Conservation (phyloP, 495 filamentous ascomycete genomes). For the Astrocystis sublimbata region DNA sequence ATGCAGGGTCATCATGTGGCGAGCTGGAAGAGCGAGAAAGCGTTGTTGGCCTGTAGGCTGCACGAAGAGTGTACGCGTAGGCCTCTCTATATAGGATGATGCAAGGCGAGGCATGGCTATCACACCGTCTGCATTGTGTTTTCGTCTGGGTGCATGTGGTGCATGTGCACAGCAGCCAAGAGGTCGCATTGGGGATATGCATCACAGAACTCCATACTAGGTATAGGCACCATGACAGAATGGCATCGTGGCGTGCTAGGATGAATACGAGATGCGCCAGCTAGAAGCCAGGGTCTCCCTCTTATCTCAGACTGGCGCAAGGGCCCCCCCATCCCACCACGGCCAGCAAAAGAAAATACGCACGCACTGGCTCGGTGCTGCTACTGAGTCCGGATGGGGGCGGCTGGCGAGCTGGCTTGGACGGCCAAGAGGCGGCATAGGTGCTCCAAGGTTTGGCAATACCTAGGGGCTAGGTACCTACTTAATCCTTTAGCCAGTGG, state of each 20-base stretch:
- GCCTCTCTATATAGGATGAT: too few species aligned
- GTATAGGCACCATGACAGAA: background rate
- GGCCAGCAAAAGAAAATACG: too few species aligned
- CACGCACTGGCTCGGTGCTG: too few species aligned
- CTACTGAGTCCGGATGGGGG: background rate
- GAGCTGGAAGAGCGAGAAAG: too few species aligned
- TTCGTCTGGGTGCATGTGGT: background rate
- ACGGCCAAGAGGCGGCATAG: background rate
- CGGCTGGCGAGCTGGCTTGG: too few species aligned
- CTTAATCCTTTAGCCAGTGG: too few species aligned
- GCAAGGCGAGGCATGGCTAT: background rate
- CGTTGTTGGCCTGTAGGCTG: too few species aligned
- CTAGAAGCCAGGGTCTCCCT: background rate
- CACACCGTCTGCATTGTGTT: background rate
- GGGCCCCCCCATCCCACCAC: background rate
- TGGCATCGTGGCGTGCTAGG: background rate
- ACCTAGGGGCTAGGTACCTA: too few species aligned
- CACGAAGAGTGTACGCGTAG: too few species aligned
- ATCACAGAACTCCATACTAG: background rate
- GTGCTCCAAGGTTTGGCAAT: background rate
- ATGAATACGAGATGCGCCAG: conserved; percentile 2
- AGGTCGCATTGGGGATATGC: background rate
- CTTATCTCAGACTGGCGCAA: background rate
- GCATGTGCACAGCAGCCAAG: conserved; percentile 7
- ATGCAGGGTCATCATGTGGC: background rate